Evolutionary conservation across 768 basidiomycete species (phyloP).

Genomic region (Clitopilus hobsonii): DNA sequence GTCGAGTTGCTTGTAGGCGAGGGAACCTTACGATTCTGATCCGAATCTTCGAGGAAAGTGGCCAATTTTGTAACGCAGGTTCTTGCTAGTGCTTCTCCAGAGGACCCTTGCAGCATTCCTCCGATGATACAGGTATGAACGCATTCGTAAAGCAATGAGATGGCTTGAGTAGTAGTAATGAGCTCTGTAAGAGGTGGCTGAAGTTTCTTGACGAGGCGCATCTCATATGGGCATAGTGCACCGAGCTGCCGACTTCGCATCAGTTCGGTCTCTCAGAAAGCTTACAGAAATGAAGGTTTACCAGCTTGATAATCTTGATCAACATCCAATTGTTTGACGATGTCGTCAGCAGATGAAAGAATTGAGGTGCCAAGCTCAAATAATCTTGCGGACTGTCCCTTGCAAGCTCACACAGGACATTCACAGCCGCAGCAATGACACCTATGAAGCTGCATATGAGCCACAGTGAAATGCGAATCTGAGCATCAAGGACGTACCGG

Average conservation of each 20-base stretch:
- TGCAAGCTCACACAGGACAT: constrained; percentile 90
- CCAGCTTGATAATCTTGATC: constrained; percentile 97
- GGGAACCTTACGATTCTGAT: constrained; percentile 83
- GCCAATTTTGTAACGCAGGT: constrained; percentile 93
- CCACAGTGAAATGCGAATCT: not conserved
- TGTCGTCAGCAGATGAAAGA: constrained; percentile 90
- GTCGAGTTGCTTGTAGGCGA: not conserved
- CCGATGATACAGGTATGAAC: constrained; percentile 98
- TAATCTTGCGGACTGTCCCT: constrained; percentile 76
- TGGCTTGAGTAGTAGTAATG: constrained; percentile 92
- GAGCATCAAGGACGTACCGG: constrained; percentile 35
- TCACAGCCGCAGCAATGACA: constrained; percentile 91
- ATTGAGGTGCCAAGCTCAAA: constrained; percentile 81
- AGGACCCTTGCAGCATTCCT: constrained; percentile 82
- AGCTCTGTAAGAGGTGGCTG: constrained; percentile 92
- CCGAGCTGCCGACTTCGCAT: constrained; percentile 65
- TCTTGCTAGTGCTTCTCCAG: constrained; percentile 74
- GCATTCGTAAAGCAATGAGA: constrained; percentile 95
- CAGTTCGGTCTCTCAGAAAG: not conserved
- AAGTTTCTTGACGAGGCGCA: constrained; percentile 90
- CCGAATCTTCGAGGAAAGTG: constrained; percentile 84
- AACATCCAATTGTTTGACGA: constrained; percentile 99
- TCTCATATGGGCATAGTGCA: constrained; percentile 85
- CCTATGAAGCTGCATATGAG: constrained; percentile 35
- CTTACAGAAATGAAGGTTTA: constrained; percentile 23